These are phyloP conservation scores for Microbotryum intermedium DNA, from an alignment of 1,284 basidiomycete genomes.

Conservation along the genomic window DNA sequence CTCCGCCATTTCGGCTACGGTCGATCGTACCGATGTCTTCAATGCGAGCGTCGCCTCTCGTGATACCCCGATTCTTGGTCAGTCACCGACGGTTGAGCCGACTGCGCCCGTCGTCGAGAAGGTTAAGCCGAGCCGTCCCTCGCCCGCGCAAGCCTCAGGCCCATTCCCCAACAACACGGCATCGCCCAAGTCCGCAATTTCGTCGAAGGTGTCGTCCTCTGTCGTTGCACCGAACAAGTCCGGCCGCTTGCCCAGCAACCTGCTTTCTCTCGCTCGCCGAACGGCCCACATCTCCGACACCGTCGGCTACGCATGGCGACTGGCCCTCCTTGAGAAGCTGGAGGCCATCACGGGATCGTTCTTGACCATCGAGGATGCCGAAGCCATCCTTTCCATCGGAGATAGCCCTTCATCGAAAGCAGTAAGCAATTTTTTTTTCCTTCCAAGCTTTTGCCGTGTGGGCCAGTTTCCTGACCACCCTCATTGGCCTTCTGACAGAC, in stretches of 20 bases:
- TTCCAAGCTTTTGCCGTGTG: neutral
- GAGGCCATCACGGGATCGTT: constrained; percentile 23
- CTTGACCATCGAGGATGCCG: constrained; percentile 18
- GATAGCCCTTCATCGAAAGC: neutral
- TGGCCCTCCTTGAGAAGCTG: constrained; percentile 26
- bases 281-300: constrained; percentile 16
- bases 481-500: neutral
- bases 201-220: neutral
- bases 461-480: neutral
- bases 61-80: constrained; percentile 1
- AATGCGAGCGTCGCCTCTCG: constrained; percentile 2
- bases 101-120: neutral
- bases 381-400: constrained; percentile 22
- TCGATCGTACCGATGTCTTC: neutral
- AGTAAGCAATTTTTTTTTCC: neutral
- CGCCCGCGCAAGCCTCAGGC: neutral
- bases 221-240: constrained; percentile 6
- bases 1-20: neutral
- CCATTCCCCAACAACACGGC: neutral
- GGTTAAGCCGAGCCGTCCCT: neutral
- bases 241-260: constrained; percentile 8
- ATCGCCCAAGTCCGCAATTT: neutral
- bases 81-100: neutral
- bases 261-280: constrained; percentile 17
- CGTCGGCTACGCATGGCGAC: constrained; percentile 21